Conservation (phyloP, 768 basidiomycete genomes). For the Podaxis sp. region DNA sequence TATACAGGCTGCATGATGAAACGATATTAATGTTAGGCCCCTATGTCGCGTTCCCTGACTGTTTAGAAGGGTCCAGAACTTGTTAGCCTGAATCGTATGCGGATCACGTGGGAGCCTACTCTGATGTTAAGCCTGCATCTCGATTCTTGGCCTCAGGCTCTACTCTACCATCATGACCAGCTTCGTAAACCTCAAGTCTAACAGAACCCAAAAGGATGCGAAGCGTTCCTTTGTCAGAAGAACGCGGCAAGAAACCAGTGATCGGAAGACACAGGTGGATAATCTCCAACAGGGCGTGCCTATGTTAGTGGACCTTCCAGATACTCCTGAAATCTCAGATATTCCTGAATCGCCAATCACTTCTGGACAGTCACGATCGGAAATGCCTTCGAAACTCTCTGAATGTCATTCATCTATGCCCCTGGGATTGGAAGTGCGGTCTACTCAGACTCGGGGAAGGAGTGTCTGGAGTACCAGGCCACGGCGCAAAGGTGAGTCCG, state of each 20-base stretch:
- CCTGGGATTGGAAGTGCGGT: slow-evolving; percentile 17
- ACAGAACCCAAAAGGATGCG: slow-evolving; percentile 19
- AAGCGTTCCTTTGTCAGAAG: slow-evolving; percentile 26
- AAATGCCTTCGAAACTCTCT: neutral
- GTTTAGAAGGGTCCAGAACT: too few species aligned
- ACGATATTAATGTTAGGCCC: too few species aligned
- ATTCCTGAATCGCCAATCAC: slow-evolving; percentile 3
- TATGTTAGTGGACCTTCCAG: slow-evolving; percentile 12
- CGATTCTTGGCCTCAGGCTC: neutral
- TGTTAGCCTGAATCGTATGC: too few species aligned
- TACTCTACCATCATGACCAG: slow-evolving; percentile 24
- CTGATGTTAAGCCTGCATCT: too few species aligned
- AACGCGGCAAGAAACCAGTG: neutral
- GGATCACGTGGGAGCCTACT: too few species aligned
- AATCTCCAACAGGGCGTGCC: neutral
- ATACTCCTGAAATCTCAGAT: neutral
- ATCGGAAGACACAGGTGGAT: neutral
- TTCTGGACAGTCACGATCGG: neutral
- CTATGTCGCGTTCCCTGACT: too few species aligned
- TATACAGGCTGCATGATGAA: too few species aligned
- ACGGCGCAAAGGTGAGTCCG: slow-evolving; percentile 19
- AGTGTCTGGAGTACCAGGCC: slow-evolving; percentile 20
- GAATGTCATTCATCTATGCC: slow-evolving; percentile 18
- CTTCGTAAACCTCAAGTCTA: slow-evolving; percentile 30
- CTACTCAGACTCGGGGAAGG: slow-evolving; percentile 16